These are phyloP conservation scores for Myriangium duriaei DNA, from an alignment of 2,329 filamentous ascomycete genomes.

Conservation along the genomic window DNA sequence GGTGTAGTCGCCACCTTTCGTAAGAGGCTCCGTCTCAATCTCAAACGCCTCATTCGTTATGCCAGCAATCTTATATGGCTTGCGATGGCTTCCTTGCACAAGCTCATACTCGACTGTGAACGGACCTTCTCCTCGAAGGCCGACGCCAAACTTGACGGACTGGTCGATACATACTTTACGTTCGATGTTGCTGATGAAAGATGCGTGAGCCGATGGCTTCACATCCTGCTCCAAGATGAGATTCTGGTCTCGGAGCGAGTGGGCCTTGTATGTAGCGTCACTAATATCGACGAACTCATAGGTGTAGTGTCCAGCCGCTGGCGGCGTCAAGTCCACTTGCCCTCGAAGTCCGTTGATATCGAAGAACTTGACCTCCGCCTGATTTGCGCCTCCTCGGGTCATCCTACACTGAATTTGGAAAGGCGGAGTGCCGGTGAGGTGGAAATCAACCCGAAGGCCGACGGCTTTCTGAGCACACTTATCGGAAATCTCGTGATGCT, in stretches of 20 bases:
- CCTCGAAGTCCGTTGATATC: constrained; percentile 59
- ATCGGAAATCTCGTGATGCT: constrained; percentile 73
- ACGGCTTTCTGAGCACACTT: constrained; percentile 92
- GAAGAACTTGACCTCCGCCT: constrained; percentile 38
- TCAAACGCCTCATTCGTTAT: constrained; percentile 52
- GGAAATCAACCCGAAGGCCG: constrained; percentile 75
- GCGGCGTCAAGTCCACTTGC: constrained; percentile 73
- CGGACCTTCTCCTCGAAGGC: constrained; percentile 68
- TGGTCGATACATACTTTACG: constrained; percentile 74
- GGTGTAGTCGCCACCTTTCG: constrained; percentile 79
- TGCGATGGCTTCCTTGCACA: constrained; percentile 75
- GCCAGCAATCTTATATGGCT: constrained; percentile 50
- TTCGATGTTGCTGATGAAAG: constrained; percentile 46
- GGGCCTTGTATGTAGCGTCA: constrained; percentile 66
- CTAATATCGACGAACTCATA: constrained; percentile 74
- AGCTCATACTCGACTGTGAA: constrained; percentile 89
- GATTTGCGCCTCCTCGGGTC: constrained; percentile 45
- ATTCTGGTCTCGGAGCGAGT: constrained; percentile 48
- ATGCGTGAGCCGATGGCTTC: constrained; percentile 77
- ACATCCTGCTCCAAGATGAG: constrained; percentile 74
- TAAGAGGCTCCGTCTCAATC: constrained; percentile 63
- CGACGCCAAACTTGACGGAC: constrained; percentile 59
- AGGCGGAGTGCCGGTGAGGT: constrained; percentile 83
- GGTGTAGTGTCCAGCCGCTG: constrained; percentile 68
- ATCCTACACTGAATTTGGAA: constrained; percentile 74